These are phyloP conservation scores for Cardiospermum halicacabum DNA, from an alignment of 345 rosid genomes.

Conservation along the genomic window DNA sequence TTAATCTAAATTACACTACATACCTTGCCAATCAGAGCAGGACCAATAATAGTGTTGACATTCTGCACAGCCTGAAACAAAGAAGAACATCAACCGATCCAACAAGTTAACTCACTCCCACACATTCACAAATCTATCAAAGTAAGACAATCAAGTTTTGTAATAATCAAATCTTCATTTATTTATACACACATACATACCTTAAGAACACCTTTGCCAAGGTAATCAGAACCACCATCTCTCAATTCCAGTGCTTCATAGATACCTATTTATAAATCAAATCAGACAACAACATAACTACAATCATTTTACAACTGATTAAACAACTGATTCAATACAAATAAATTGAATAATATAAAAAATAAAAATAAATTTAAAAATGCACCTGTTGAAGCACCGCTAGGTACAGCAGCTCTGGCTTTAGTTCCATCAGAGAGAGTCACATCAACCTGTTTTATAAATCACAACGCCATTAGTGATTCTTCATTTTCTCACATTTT, in stretches of 20 bases:
- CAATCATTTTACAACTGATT: not conserved
- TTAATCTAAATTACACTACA: not conserved
- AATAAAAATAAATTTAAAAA: not conserved
- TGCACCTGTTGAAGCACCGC: slow-evolving; percentile 77
- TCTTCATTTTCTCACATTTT: not conserved
- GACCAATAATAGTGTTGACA: slow-evolving; percentile 54
- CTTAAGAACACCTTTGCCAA: slow-evolving; percentile 69
- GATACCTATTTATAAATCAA: slow-evolving; percentile 33
- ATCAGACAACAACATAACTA: not conserved
- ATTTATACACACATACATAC: slow-evolving; percentile 13
- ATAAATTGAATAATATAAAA: not conserved
- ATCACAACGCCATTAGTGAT: not conserved
- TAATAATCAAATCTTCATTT: not conserved
- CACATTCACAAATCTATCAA: too few relatives aligned
- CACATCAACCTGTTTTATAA: slow-evolving; percentile 40
- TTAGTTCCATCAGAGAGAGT: slow-evolving; percentile 32
- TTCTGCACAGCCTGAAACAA: slow-evolving; percentile 51
- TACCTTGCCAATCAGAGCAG: slow-evolving; percentile 71
- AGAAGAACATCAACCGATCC: not conserved
- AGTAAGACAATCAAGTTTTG: not conserved
- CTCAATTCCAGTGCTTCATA: slow-evolving; percentile 64
- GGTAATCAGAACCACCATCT: slow-evolving; percentile 67
- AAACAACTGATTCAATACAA: not conserved
- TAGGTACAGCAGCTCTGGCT: slow-evolving; percentile 68
- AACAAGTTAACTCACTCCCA: not conserved